phyloP scores from a whole-genome alignment of 2,329 filamentous ascomycete genomes.

The Aspergillus alliaceus region DNA sequence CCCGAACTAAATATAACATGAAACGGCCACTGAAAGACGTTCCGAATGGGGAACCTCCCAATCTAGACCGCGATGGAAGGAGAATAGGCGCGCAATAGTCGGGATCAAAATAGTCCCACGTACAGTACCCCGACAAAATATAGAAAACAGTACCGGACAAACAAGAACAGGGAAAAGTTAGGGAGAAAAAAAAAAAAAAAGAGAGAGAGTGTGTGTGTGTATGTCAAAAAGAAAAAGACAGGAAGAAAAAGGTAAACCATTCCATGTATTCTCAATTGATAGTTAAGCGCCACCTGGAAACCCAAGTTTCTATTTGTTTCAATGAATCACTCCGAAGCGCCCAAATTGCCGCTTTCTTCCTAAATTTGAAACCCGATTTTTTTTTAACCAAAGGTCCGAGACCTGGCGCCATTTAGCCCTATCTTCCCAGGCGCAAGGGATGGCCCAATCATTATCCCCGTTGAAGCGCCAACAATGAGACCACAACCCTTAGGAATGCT shows the following conservation, averaged over 20 bases:
- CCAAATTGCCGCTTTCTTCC: background rate
- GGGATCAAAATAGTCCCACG: background rate
- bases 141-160: no score
- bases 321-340: background rate
- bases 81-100: background rate
- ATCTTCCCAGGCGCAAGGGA: background rate
- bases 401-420: background rate
- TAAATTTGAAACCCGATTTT: background rate
- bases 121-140: no score
- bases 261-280: background rate
- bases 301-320: background rate
- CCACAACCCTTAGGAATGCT: background rate
- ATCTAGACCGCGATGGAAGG: background rate
- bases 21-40: background rate
- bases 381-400: background rate
- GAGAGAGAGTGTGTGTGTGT: background rate
- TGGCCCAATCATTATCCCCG: background rate
- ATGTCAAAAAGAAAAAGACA: background rate
- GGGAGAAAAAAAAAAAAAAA: background rate
- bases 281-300: conserved; percentile 1
- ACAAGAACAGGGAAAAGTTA: background rate
- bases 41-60: background rate
- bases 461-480: background rate
- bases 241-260: background rate
- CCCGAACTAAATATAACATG: conserved; percentile 1